These are phyloP conservation scores for Colletotrichum graminicola DNA, from an alignment of 2,329 filamentous ascomycete species.

Conservation along the genomic window DNA sequence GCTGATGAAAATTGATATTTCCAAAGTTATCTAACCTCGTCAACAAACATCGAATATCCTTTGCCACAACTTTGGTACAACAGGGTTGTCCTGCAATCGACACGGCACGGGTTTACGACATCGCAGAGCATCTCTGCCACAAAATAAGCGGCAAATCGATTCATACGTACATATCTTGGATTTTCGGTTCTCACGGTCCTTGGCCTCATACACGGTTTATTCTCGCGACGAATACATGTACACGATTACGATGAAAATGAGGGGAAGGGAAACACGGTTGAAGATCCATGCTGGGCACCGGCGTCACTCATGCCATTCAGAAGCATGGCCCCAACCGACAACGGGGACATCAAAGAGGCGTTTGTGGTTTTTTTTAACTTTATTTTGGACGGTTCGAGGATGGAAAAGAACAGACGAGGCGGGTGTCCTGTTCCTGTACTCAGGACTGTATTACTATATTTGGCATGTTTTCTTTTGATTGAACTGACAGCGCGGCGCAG, in stretches of 20 bases:
- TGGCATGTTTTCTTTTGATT: constrained; percentile 19
- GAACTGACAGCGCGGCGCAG: constrained; percentile 22
- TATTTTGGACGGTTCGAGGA: constrained; percentile 23
- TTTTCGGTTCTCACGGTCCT: constrained; percentile 28
- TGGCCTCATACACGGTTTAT: constrained; percentile 30
- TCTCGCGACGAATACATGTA: constrained; percentile 39
- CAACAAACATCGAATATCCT: background rate
- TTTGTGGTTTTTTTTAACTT: background rate
- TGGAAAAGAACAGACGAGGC: constrained; percentile 22
- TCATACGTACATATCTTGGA: constrained; percentile 34
- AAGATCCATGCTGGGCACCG: constrained; percentile 20
- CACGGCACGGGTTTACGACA: background rate
- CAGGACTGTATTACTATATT: constrained; percentile 31
- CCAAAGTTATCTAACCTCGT: constrained; percentile 3
- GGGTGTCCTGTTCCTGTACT: constrained; percentile 18
- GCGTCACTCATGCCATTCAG: constrained; percentile 31
- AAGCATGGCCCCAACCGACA: constrained; percentile 12
- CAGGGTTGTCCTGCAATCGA: constrained; percentile 8
- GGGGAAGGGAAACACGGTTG: constrained; percentile 6
- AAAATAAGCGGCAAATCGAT: constrained; percentile 15
- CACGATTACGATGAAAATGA: constrained; percentile 40
- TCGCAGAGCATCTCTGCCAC: background rate
- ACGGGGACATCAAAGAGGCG: background rate
- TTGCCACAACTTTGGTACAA: constrained; percentile 5
- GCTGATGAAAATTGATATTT: constrained; percentile 9